Evolutionary conservation across 768 basidiomycete genomes (phyloP), one percentile per base, ranked within the genome.

Genomic region (Rhodotorula paludigena): DNA sequence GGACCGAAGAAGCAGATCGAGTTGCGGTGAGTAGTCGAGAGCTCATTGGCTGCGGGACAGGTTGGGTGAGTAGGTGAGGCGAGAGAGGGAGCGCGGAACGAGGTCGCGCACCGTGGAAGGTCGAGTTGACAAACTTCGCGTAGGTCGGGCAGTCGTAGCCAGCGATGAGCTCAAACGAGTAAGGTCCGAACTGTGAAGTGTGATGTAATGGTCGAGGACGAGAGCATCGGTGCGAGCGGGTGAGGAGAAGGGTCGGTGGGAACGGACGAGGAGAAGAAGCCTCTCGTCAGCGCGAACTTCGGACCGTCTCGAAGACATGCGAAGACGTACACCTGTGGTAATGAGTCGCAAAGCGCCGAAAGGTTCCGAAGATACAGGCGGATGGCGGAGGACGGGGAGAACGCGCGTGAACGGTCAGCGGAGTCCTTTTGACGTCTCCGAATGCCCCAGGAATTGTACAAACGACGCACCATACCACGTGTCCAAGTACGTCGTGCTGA

Each of bases 111-210:
- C 51, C 33, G 64, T 78, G 76, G 74, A 75, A 77, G 2, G 72
- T 75, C 16, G 74, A 67, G 62, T 76, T 71, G 57, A 77, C 66
- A 63, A 63, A 79, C 39, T 67, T 54, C 14, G 77, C 74, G 39
- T 77, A 75, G 0, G 58, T 11, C 0, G 78, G 78, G 60, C 76
- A 76, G 64, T 79, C 78, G 61, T 74, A 78, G 1, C 76, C 77
- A 0, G 65, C 62, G n/a, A 78, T 57, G 4, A 77, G 69, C 15
- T 74, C 69, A 69, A 77, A 76, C 0, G 76, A 74, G 57, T 74
- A 77, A 2, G 75, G 71, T 1, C 76, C 76, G 36, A 77, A 76
- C 21, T 32, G 39, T n/a, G n/a, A n/a, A n/a, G n/a, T n/a, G n/a
- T n/a, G n/a, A n/a, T n/a, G n/a, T n/a, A n/a, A n/a, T n/a, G n/a